phyloP scores from a whole-genome alignment of 2,329 filamentous ascomycete species.

The Penicillium sp. region DNA sequence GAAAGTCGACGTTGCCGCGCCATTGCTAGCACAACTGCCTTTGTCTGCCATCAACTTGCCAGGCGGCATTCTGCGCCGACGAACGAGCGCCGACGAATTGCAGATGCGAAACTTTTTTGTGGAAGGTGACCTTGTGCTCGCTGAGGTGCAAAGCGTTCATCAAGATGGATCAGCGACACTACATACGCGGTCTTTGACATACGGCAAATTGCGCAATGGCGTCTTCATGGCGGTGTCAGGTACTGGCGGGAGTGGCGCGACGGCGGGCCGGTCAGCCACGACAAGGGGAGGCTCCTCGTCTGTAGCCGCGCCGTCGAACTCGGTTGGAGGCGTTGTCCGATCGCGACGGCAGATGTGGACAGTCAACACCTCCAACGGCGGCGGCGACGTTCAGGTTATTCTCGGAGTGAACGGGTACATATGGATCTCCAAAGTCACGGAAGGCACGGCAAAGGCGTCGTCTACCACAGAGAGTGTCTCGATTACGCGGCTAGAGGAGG shows the following conservation, averaged over 20 bases:
- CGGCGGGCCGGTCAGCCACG: constrained; percentile 22
- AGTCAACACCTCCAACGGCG: constrained; percentile 48
- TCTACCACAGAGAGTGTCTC: constrained; percentile 52
- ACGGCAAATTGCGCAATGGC: constrained; percentile 92
- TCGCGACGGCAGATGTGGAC: constrained; percentile 85
- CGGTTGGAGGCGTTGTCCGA: constrained; percentile 72
- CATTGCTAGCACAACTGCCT: constrained; percentile 78
- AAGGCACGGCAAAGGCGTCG: constrained; percentile 42
- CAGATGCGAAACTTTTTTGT: constrained; percentile 97
- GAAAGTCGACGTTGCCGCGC: constrained; percentile 90
- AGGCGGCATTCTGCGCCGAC: constrained; percentile 82
- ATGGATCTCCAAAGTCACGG: constrained; percentile 83
- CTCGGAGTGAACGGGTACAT: constrained; percentile 96
- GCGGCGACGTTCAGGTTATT: constrained; percentile 70
- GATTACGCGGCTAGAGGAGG: constrained; percentile 85
- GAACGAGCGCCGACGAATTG: constrained; percentile 93
- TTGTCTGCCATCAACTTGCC: constrained; percentile 91
- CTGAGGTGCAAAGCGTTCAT: constrained; percentile 88
- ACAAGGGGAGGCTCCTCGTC: constrained; percentile 28
- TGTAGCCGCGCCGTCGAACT: constrained; percentile 67
- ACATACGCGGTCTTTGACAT: constrained; percentile 86
- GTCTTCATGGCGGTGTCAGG: constrained; percentile 80
- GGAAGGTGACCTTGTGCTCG: constrained; percentile 89
- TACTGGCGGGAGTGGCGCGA: constrained; percentile 65
- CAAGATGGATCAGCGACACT: constrained; percentile 80